Evolutionary conservation across 257 asterid genomes (phyloP).

Genomic region (Solanum bukasovii): DNA sequence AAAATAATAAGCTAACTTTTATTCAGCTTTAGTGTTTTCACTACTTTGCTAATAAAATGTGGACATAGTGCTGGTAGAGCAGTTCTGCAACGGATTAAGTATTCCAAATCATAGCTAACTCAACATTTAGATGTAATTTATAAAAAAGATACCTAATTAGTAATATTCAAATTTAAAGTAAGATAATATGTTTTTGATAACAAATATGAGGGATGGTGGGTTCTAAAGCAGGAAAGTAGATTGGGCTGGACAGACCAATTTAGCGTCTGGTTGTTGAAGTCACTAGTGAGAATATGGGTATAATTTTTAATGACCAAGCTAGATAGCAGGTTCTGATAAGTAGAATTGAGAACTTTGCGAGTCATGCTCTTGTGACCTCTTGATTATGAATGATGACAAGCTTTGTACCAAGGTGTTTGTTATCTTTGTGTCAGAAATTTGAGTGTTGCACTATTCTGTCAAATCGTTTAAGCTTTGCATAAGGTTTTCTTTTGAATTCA

Average conservation of each 20-base stretch:
- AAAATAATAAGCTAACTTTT: background rate
- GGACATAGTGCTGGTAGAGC: background rate
- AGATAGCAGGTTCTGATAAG: too few relatives aligned
- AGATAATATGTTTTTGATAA: too few relatives aligned
- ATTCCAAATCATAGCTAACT: background rate
- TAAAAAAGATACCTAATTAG: background rate
- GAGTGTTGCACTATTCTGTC: background rate
- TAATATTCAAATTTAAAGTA: background rate
- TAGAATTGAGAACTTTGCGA: too few relatives aligned
- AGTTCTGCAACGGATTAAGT: background rate
- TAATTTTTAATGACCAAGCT: too few relatives aligned
- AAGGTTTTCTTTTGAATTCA: background rate
- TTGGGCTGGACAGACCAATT: too few relatives aligned
- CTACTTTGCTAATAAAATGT: background rate
- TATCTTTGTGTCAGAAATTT: background rate
- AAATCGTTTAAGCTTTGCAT: background rate
- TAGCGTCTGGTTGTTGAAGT: too few relatives aligned
- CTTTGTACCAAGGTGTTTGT: too few relatives aligned
- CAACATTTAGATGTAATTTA: background rate
- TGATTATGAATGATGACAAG: too few relatives aligned
- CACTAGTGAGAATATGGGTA: too few relatives aligned
- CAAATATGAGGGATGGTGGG: too few relatives aligned
- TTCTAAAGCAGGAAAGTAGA: too few relatives aligned
- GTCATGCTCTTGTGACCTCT: too few relatives aligned
- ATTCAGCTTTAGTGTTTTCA: background rate